These are phyloP conservation scores for Taiozyma sp. DNA, from an alignment of 1,139 yeast genomes.

Conservation along the genomic window DNA sequence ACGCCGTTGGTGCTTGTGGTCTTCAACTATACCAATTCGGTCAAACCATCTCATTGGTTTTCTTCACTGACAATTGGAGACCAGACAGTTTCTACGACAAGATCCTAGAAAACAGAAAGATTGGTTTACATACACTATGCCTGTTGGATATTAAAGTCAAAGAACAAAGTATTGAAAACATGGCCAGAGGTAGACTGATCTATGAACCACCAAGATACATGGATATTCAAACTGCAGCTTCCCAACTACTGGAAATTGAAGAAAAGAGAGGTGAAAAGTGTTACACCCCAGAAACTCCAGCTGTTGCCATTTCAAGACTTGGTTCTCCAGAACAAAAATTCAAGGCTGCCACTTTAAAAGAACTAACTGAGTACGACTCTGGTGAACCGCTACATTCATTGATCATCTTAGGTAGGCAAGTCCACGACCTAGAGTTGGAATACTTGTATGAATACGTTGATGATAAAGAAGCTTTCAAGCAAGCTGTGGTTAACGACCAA, in stretches of 20 bases:
- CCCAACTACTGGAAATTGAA: conserved; percentile 83
- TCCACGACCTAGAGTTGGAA: conserved; percentile 89
- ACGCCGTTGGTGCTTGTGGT: conserved; percentile 98
- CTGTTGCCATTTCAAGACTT: conserved; percentile 86
- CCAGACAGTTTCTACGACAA: conserved; percentile 94
- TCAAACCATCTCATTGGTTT: conserved; percentile 91
- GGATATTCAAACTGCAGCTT: conserved; percentile 86
- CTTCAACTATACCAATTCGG: conserved; percentile 93
- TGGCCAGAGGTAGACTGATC: conserved; percentile 88
- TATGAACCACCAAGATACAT: conserved; percentile 97
- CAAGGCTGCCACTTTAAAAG: conserved; percentile 77
- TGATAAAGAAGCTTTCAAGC: conserved; percentile 53
- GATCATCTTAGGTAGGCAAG: conserved; percentile 86
- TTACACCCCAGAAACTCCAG: conserved; percentile 83
- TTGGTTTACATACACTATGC: conserved; percentile 87
- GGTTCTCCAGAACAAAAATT: conserved; percentile 83
- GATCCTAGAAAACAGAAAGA: conserved; percentile 78
- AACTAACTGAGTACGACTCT: conserved; percentile 73
- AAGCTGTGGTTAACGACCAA: conserved; percentile 62
- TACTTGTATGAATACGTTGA: conserved; percentile 74
- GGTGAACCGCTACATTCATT: conserved; percentile 95
- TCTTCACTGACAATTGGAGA: conserved; percentile 92
- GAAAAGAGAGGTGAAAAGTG: conserved; percentile 67
- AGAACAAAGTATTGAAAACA: conserved; percentile 90
- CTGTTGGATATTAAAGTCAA: conserved; percentile 91